phyloP scores from a whole-genome alignment of 2,329 filamentous ascomycete species.

The Alternaria incomplexa region DNA sequence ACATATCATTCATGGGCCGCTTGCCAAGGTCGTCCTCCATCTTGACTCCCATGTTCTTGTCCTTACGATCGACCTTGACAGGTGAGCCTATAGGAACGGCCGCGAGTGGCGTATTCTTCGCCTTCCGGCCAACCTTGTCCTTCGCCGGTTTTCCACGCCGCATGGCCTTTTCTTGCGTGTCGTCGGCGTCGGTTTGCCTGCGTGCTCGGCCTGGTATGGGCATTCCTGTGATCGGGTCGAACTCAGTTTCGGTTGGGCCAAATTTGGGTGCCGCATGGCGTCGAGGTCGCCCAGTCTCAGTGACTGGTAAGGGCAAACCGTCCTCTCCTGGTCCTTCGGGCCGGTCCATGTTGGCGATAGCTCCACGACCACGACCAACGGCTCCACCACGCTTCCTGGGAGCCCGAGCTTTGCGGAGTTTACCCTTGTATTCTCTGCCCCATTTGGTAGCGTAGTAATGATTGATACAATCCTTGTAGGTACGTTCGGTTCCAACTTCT shows the following conservation, averaged over 20 bases:
- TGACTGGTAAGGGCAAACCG: conserved; percentile 48
- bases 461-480: conserved; percentile 81
- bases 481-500: conserved; percentile 60
- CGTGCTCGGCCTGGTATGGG: conserved; percentile 44
- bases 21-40: conserved; percentile 43
- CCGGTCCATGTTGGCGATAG: conserved; percentile 59
- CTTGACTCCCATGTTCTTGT: conserved; percentile 39
- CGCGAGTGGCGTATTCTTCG: conserved; percentile 51
- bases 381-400: conserved; percentile 40
- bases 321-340: conserved; percentile 50
- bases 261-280: conserved; percentile 72
- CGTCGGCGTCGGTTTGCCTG: conserved; percentile 41
- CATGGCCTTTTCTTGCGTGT: conserved; percentile 44
- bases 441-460: conserved; percentile 86
- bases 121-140: conserved; percentile 49
- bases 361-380: conserved; percentile 60
- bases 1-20: conserved; percentile 34
- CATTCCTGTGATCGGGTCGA: conserved; percentile 56
- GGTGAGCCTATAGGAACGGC: conserved; percentile 46
- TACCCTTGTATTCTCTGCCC: conserved; percentile 76
- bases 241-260: conserved; percentile 68
- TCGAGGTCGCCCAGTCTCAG: conserved; percentile 57
- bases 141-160: conserved; percentile 51
- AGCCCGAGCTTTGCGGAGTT: conserved; percentile 54
- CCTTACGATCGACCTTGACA: conserved; percentile 43